phyloP scores from a whole-genome alignment of 1,284 basidiomycete genomes.

The Heliocybe sulcata region DNA sequence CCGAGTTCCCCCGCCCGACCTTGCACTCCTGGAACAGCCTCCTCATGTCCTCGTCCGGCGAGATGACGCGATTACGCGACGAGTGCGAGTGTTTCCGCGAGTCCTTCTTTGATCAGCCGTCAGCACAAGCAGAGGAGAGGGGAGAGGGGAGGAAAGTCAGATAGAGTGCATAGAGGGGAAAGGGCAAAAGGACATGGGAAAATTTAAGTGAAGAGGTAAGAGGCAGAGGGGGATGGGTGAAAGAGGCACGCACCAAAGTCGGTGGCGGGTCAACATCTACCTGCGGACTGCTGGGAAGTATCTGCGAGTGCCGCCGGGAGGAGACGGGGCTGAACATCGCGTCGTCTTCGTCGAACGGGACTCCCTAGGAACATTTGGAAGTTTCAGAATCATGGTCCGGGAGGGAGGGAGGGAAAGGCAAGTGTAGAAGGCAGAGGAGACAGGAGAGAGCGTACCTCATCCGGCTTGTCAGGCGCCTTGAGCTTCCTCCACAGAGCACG shows the following conservation, averaged over 20 bases:
- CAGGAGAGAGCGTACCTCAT: slow-evolving; percentile 36
- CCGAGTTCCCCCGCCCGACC: slow-evolving; percentile 66
- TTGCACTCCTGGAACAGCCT: slow-evolving; percentile 74
- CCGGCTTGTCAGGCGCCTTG: slow-evolving; percentile 63
- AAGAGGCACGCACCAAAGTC: background rate
- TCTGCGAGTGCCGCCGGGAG: slow-evolving; percentile 19
- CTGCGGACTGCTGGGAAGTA: slow-evolving; percentile 1
- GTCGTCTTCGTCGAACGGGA: slow-evolving; percentile 69
- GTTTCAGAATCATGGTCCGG: no score
- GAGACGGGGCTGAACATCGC: slow-evolving; percentile 68
- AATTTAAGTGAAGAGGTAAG: background rate
- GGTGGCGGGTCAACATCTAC: slow-evolving; percentile 5
- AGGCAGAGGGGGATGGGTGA: slow-evolving; percentile 2
- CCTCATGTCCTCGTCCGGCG: slow-evolving; percentile 70
- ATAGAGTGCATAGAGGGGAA: no score
- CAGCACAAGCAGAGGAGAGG: no score
- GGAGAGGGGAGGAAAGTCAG: no score
- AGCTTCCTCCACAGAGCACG: slow-evolving; percentile 61
- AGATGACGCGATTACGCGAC: slow-evolving; percentile 52
- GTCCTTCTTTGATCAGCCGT: background rate
- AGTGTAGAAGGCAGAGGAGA: no score
- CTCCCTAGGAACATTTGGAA: slow-evolving; percentile 35
- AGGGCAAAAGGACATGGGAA: no score
- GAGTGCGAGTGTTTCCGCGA: background rate
- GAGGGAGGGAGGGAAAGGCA: no score